phyloP scores from a whole-genome alignment of 1,284 basidiomycete genomes.

The Moesziomyces parantarcticus region DNA sequence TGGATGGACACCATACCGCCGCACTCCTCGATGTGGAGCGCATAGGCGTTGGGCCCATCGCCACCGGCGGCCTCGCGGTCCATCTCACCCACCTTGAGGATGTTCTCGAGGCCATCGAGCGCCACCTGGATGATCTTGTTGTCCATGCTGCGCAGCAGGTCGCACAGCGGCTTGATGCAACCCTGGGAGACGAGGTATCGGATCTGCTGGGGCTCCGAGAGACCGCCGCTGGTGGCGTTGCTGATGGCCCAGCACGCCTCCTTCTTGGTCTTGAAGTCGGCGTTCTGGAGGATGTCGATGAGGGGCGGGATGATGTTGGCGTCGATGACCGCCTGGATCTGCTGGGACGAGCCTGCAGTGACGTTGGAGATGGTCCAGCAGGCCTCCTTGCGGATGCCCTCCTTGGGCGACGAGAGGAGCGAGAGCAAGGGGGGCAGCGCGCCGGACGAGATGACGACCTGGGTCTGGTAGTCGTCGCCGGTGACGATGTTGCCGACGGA shows the following conservation, averaged over 20 bases:
- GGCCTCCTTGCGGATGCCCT: conserved; percentile 91
- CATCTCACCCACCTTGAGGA: conserved; percentile 96
- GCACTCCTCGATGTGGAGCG: conserved; percentile 90
- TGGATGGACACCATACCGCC: conserved; percentile 97
- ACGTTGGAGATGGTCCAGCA: conserved; percentile 99
- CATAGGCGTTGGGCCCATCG: conserved; percentile 90
- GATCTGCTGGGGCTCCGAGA: conserved; percentile 96
- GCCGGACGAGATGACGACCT: conserved; percentile 96
- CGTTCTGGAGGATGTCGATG: conserved; percentile 96
- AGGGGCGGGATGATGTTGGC: conserved; percentile 91
- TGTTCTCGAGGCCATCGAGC: conserved; percentile 98
- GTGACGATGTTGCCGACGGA: conserved; percentile 99
- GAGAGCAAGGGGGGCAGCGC: conserved; percentile 92
- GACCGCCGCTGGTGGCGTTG: conserved; percentile 96
- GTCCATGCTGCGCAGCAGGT: conserved; percentile 95
- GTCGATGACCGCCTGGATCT: conserved; percentile 85
- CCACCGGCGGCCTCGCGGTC: conserved; percentile 88
- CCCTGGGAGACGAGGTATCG: conserved; percentile 97
- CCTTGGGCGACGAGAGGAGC: conserved; percentile 92
- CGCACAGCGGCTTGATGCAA: conserved; percentile 98
- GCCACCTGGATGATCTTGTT: conserved; percentile 99
- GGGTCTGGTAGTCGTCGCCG: conserved; percentile 97
- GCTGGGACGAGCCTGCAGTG: conserved; percentile 93
- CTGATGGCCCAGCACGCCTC: conserved; percentile 99
- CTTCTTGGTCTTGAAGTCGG: conserved; percentile 99